Conservation (phyloP, 805 yeast species). For the Kuraishia ogatae region DNA sequence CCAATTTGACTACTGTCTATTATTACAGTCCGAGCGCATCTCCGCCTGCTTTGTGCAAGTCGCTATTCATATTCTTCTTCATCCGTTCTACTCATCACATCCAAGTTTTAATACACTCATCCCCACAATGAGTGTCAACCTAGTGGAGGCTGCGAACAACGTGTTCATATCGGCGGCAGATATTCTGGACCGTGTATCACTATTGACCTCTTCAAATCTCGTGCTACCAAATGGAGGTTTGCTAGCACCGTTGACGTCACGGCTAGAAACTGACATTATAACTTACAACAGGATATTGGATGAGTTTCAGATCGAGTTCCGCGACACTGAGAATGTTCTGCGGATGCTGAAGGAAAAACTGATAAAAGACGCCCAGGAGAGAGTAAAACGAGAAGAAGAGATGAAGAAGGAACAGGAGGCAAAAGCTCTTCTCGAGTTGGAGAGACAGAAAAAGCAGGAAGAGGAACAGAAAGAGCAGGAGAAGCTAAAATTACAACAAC, state of each 20-base stretch:
- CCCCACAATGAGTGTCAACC: conserved; percentile 14
- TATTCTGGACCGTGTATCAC: conserved; percentile 20
- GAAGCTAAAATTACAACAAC: conserved; percentile 1
- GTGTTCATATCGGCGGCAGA: conserved; percentile 23
- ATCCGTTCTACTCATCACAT: background rate
- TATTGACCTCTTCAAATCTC: conserved; percentile 13
- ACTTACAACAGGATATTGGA: conserved; percentile 20
- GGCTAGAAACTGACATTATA: conserved; percentile 16
- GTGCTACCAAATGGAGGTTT: conserved; percentile 21
- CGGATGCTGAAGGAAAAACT: conserved; percentile 17
- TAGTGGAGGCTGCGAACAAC: conserved; percentile 22
- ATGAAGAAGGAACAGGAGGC: conserved; percentile 13
- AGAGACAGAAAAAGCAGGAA: background rate
- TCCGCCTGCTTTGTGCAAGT: background rate
- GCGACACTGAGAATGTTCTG: conserved; percentile 18
- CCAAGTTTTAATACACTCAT: background rate
- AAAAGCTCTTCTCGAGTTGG: conserved; percentile 8
- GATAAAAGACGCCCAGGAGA: conserved; percentile 16
- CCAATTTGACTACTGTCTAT: no score
- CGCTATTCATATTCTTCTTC: background rate
- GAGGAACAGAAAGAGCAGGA: conserved; percentile 5
- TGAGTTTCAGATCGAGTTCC: conserved; percentile 17
- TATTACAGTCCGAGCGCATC: no score
- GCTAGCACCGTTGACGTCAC: conserved; percentile 15
- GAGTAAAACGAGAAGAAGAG: conserved; percentile 14